Evolutionary conservation across 345 rosid species (phyloP).

Genomic region (Excoecaria cochinchinensis): DNA sequence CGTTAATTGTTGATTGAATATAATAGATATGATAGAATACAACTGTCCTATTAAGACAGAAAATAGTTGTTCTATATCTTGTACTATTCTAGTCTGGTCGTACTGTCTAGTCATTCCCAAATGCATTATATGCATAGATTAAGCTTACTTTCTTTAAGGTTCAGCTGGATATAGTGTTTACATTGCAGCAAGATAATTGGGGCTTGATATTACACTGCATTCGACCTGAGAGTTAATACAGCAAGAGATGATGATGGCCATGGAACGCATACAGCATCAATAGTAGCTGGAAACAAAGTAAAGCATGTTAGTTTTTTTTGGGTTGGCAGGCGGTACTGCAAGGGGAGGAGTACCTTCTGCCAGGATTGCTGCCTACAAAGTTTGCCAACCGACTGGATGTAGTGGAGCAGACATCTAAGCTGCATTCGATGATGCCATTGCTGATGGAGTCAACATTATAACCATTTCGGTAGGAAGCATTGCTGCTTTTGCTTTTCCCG

Average conservation of each 20-base stretch:
- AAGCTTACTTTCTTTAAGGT: no score
- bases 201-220: constrained; percentile 31
- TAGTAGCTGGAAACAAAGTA: constrained; percentile 55
- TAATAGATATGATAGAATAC: no score
- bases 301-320: constrained; percentile 39
- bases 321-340: constrained; percentile 53
- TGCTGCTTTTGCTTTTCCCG: rapidly evolving
- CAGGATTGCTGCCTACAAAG: constrained; percentile 52
- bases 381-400: background rate
- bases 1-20: no score
- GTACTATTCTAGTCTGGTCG: no score
- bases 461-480: constrained; percentile 21
- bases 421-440: constrained; percentile 65
- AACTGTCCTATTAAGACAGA: no score
- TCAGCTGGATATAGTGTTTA: background rate
- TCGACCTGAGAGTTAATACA: background rate
- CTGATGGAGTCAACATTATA: constrained; percentile 56
- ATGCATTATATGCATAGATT: background rate
- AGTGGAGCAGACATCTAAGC: constrained; percentile 27
- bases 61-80: no score
- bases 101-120: no score
- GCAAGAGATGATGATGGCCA: constrained; percentile 39
- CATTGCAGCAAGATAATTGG: constrained; percentile 42
- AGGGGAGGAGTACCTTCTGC: constrained; percentile 64
- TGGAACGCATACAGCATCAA: constrained; percentile 67